Evolutionary conservation across 1,284 basidiomycete genomes (phyloP), one percentile per base, ranked within the genome.

Genomic region (Trametes versicolor): DNA sequence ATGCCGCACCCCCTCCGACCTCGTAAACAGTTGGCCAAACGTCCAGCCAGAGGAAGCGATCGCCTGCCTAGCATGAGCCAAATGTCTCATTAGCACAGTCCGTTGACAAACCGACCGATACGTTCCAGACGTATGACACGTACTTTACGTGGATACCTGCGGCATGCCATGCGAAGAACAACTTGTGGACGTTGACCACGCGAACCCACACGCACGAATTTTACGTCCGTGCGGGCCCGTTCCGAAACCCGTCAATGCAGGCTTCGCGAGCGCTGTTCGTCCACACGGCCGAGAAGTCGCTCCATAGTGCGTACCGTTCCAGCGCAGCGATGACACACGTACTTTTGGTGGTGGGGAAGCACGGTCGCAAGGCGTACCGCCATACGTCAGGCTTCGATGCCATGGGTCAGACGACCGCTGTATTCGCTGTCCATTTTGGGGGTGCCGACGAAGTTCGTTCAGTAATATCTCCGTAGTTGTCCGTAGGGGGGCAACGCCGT

Each of bases 251-350:
- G 57, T 39, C 47, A 25, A n/a, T 49, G 9, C 21, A 37, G 34
- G 36, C 21, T n/a, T 37, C 34, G 47, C 34, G 47, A 19, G 57
- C 36, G 45, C 47, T 25, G 41, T 53, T 53, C 32, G 34, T 51
- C 43, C 55, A 55, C 53, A 29, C n/a, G 49, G 55, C 29, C 58
- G 27, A 19, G 58, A 58, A 43, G 47, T 55, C 65, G 65, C 65
- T 27, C 49, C 41, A 54, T 51, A n/a, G 19, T 17, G 23, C 29
- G 39, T 13, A 34, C 65, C 59, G 55, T 37, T 23, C 25, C 43
- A 32, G 13, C 41, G 58, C 34, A 53, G 36, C 47, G 39, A 19
- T 19, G 52, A 19, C 39, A 19, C 54, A 21, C 45, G 57, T 29
- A 27, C 23, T 25, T 19, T 8, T 50, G 27, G 52, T 48, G 34